Base-by-base conservation (phyloP, 2,329 filamentous ascomycete genomes). In the Daldinia eschscholtzii region DNA sequence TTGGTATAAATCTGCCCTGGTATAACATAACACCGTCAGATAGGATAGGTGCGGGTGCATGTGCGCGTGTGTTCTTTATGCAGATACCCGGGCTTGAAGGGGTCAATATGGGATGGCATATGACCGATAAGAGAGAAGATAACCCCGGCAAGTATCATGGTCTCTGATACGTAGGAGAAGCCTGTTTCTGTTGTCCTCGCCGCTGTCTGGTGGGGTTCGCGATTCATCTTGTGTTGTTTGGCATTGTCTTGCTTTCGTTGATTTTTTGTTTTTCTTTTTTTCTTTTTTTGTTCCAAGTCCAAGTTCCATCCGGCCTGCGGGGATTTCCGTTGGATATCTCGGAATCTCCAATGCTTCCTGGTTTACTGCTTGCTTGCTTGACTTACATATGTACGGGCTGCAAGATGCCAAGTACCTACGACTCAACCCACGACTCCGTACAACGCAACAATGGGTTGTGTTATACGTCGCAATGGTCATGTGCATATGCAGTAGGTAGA, bases 361-460 rank as follows among this genome's bases (percentile, higher is more conserved):
- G 23, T 35, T 44, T 28, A 41, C 30, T 56, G 64, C 64, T 61
- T 42, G 57, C 42, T 57, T 68, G 56, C 57, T 66, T 44, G 33
- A 48, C 57, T 48, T 44, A 20, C 64, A 53, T 59, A 64, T 44
- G 64, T 62, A 52, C 42, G 56, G 67, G 64, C 42, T 64, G 67
- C 52, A 58, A 50, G 44, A 57, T 64, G 59, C 59, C 44, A 56
- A 64, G 56, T 64, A 64, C 61, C 58, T 68, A 67, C 65, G 59
- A 67, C 35, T 57, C 55, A 44, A 65, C 35, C 26, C 50, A 53
- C 57, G 18, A 57, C 48, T 26, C 18, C 20, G 57, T 67, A 61
- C 68, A 63, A 68, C 61, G 41, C 33, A 65, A 61, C 62, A 70
- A 70, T 58, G 58, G 42, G 58, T 65, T 67, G 63, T 56, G 60